A percentile compares a stretch with the other conserved stretches of the same genome.
phyloP scores from a whole-genome alignment of 139 green algal genomes.

The Marvania coccoides region DNA sequence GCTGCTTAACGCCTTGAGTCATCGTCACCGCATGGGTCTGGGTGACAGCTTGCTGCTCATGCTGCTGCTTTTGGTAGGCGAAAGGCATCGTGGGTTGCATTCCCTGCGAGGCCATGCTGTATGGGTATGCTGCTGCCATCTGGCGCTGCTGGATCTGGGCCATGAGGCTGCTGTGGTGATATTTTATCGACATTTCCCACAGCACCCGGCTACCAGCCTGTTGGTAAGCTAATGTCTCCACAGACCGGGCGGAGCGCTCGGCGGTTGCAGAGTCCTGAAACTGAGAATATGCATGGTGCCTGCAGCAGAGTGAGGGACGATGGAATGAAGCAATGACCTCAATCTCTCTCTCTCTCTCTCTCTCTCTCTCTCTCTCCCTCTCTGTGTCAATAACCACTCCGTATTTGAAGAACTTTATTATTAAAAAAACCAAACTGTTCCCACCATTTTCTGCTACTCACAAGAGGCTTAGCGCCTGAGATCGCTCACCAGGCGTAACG shows the following conservation, averaged over 20 bases:
- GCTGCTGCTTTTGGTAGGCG: background rate
- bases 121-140: background rate
- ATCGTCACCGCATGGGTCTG: background rate
- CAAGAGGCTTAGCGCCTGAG: background rate
- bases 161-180: background rate
- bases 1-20: background rate
- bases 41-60: background rate
- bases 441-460: background rate
- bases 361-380: too few species aligned
- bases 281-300: too few species aligned
- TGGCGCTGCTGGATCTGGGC: background rate
- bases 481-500: background rate
- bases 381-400: too few species aligned
- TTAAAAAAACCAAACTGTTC: background rate
- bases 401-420: too few species aligned
- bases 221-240: background rate
- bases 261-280: too few species aligned
- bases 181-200: background rate
- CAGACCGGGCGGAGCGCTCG: background rate
- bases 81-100: too few species aligned
- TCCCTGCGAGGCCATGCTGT: too few species aligned
- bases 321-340: background rate
- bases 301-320: background rate
- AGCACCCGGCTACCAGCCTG: background rate
- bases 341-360: background rate